Conservation (phyloP, 768 basidiomycete species). For the Tremella yokohamensis region DNA sequence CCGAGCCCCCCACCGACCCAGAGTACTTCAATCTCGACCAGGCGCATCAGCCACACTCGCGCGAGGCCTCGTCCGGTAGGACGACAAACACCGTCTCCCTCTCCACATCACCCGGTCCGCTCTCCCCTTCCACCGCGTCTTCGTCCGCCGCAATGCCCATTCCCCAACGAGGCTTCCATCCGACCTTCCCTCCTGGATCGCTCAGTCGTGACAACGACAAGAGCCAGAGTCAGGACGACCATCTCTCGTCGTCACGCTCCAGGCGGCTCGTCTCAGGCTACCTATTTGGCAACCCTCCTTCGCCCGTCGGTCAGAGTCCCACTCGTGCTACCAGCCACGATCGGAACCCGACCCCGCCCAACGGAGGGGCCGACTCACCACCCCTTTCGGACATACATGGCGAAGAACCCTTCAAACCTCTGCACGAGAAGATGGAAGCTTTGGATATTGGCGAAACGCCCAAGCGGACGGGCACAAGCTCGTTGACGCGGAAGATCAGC, state of each 20-base stretch:
- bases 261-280: constrained; percentile 43
- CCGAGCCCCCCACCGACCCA: constrained; percentile 20
- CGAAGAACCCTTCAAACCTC: neutral
- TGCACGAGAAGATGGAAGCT: constrained; percentile 6
- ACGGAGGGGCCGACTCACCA: constrained; percentile 20
- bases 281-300: constrained; percentile 43
- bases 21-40: constrained; percentile 30
- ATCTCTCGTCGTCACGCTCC: constrained; percentile 32
- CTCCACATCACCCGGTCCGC: constrained; percentile 5
- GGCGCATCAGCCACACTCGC: neutral
- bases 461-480: no score
- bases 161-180: constrained; percentile 2
- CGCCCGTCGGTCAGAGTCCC: constrained; percentile 9
- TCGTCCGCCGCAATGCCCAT: neutral
- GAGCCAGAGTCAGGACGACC: constrained; percentile 18
- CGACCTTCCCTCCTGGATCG: neutral
- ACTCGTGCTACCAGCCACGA: neutral
- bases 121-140: neutral
- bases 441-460: neutral
- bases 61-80: neutral
- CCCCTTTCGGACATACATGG: constrained; percentile 23
- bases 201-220: neutral
- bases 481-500: constrained; percentile 7
- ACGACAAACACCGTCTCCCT: constrained; percentile 1
- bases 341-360: neutral